Conservation (phyloP, 1,139 yeast species). For the Meyerozyma smithsonii region DNA sequence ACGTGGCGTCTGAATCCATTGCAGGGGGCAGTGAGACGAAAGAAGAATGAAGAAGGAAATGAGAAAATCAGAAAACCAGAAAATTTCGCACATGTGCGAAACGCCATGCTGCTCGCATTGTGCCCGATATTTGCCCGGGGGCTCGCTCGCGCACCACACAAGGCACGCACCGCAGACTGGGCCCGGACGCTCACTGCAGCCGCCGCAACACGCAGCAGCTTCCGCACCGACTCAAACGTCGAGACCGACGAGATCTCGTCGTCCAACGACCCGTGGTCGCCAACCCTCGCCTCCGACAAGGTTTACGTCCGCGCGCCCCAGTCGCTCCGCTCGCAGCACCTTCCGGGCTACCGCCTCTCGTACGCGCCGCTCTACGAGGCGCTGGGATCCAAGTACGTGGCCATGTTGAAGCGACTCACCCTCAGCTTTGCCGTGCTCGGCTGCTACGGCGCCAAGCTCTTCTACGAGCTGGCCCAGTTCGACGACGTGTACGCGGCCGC, state of each 20-base stretch:
- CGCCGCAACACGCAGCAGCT: neutral
- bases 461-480: conserved; percentile 52
- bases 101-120: too few species aligned
- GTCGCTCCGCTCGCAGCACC: conserved; percentile 18
- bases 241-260: conserved; percentile 41
- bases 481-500: conserved; percentile 50
- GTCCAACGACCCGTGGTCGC: conserved; percentile 48
- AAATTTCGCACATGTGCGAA: neutral
- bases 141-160: too few species aligned
- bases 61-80: neutral
- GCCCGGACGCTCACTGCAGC: neutral
- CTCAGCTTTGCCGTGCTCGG: conserved; percentile 54
- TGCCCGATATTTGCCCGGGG: too few species aligned
- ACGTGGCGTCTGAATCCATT: conserved; percentile 81
- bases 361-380: conserved; percentile 53
- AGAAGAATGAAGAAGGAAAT: conserved; percentile 3
- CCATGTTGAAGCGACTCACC: conserved; percentile 50
- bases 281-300: conserved; percentile 35
- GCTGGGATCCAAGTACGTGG: conserved; percentile 52
- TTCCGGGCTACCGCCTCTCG: conserved; percentile 44
- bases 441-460: conserved; percentile 48
- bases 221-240: conserved; percentile 26
- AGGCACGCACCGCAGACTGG: too few species aligned
- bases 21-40: too few species aligned
- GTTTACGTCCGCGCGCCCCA: conserved; percentile 28